Evolutionary conservation across 2,329 filamentous ascomycete genomes (phyloP), one percentile per base, ranked within the genome.

Genomic region (Whalleya microplaca): DNA sequence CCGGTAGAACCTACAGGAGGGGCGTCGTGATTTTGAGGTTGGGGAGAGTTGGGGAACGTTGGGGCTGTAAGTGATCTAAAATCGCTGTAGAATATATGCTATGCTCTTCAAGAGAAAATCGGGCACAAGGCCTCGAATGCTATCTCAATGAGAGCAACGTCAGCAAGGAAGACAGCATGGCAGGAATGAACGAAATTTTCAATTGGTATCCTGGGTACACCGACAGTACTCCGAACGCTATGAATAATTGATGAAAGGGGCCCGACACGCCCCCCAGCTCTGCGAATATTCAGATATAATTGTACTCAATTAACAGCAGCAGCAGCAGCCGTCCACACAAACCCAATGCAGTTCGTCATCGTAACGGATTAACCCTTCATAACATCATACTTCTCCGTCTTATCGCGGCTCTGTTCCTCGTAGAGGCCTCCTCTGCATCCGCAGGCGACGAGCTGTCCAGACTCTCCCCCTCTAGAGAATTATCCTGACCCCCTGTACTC

Each of bases 321-420:
- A n/a, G 14, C 18, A 43, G n/a, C 9, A 19, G 41, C 14, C 5
- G 18, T 20, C n/a, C 20, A 43, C 41, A 20, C n/a, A 27, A 27
- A 21, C 43, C 16, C 21, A 10, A 45, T 27, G 19, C 43, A 21
- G 21, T 21, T 20, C 43, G 19, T 55, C 48, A 51, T 56, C 50
- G n/a, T 57, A 56, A 49, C 49, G 44, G 21, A 45, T 46, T 37
- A 20, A 41, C 41, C 47, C 48, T 53, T 81, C 75, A 84, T 71
- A 85, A 69, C 82, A 86, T 84, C 80, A 84, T 85, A 68, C 82
- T 85, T 64, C 82, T 76, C 62, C 83, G 74, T 66, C 83, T 75
- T 55, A 77, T 76, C 32, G 67, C 75, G 53, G 66, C 51, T 27
- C 69, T 68, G 49, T 75, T 73, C 37, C 65, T 64, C 12, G 60